These are phyloP conservation scores for Ascoidea rubescens DNA, from an alignment of 805 yeast species.

Conservation along the genomic window DNA sequence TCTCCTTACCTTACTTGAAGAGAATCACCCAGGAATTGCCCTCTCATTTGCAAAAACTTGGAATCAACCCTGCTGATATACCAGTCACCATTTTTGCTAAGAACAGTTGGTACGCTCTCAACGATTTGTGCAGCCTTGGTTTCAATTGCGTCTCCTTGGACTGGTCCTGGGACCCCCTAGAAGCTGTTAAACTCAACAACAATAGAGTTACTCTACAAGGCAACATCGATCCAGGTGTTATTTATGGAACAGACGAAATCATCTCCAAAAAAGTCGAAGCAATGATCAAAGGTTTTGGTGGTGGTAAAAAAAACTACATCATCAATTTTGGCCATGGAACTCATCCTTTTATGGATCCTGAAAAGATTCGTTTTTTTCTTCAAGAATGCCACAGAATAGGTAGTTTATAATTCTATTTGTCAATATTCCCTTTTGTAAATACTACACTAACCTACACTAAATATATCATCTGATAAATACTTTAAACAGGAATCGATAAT, in stretches of 20 bases:
- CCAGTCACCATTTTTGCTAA: slow-evolving; percentile 90
- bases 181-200: slow-evolving; percentile 61
- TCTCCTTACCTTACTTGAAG: slow-evolving; percentile 75
- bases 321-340: slow-evolving; percentile 98
- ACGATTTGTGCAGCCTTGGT: slow-evolving; percentile 66
- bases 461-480: too few species aligned
- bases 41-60: slow-evolving; percentile 42
- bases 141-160: slow-evolving; percentile 87
- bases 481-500: too few species aligned
- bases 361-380: slow-evolving; percentile 70
- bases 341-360: slow-evolving; percentile 95
- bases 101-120: slow-evolving; percentile 95
- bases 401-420: slow-evolving; percentile 17
- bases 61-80: slow-evolving; percentile 35
- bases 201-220: slow-evolving; percentile 86
- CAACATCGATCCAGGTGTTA: slow-evolving; percentile 88
- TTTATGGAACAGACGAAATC: slow-evolving; percentile 77
- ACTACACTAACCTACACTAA: too few species aligned
- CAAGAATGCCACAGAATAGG: slow-evolving; percentile 81
- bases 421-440: too few species aligned
- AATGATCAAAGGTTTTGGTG: slow-evolving; percentile 89
- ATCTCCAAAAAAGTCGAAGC: slow-evolving; percentile 70
- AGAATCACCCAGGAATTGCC: slow-evolving; percentile 66
- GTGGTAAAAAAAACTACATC: slow-evolving; percentile 83
- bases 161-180: slow-evolving; percentile 78